Conservation (phyloP, 164 flowering plant genomes). For the Nymphaea thermarum region DNA sequence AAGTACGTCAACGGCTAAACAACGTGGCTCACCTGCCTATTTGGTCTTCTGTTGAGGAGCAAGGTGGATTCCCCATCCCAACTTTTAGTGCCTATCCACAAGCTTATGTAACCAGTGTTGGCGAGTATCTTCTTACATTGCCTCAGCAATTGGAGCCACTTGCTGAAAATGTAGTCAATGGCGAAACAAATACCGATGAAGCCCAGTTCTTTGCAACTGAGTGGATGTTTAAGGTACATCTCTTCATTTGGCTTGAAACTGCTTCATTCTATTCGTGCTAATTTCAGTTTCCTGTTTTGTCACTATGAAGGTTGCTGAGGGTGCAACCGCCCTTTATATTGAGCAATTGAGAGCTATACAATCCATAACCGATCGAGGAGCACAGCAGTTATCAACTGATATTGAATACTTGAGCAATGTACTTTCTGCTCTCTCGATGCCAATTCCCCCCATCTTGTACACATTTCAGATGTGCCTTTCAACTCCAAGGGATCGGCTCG, state of each 20-base stretch:
- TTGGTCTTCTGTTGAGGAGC: conserved; percentile 88
- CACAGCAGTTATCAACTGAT: conserved; percentile 83
- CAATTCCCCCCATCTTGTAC: conserved; percentile 59
- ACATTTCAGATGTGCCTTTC: conserved; percentile 84
- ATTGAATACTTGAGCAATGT: conserved; percentile 94
- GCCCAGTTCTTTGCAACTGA: conserved; percentile 98
- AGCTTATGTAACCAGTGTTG: conserved; percentile 78
- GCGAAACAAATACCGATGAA: conserved; percentile 66
- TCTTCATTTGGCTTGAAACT: neutral
- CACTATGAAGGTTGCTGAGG: conserved; percentile 76
- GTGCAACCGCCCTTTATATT: conserved; percentile 81
- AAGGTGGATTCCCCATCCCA: conserved; percentile 62
- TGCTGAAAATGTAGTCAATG: conserved; percentile 78
- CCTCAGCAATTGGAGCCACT: conserved; percentile 99
- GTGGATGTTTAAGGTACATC: conserved; percentile 98
- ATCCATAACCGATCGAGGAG: conserved; percentile 79
- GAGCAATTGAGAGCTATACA: conserved; percentile 95
- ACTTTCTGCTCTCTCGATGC: conserved; percentile 89
- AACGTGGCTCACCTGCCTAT: conserved; percentile 78
- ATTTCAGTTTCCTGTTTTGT: neutral
- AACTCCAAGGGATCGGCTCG: conserved; percentile 72
- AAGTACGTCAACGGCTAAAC: conserved; percentile 81
- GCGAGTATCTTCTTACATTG: conserved; percentile 94
- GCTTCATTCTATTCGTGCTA: neutral
- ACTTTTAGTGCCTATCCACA: conserved; percentile 93